Base-by-base conservation (phyloP, 306 rosid species). In the Dryas octopetala region DNA sequence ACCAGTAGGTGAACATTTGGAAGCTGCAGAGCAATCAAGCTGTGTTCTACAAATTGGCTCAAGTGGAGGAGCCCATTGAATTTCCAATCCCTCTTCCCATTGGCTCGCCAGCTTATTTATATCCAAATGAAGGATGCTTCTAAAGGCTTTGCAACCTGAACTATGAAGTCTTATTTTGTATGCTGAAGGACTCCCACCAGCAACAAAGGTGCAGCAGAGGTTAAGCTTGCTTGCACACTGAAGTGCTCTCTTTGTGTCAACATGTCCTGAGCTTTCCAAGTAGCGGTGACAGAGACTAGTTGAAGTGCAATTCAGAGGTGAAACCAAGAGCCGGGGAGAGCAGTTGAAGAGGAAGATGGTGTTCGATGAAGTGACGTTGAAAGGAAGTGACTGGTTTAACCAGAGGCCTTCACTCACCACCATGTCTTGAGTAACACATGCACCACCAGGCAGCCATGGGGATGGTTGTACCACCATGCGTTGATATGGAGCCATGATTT, bases 381-480 rank as follows among this genome's bases (percentile, higher is more conserved):
- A 94, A 72, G 98, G 98, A 64, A 90, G 96, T 12, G 97, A 91
- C 71, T 90, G 97, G 69, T 95, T 95, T 64, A 91, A 81, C 97
- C 93, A 82, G 49, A 95, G 81, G 53, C 97, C 98, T 57, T 87
- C 93, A 69, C 98, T 85, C 19, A 81, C 83, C 62, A 66, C 81
- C 96, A 88, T 81, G 85, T 95, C 98, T 81, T 79, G 93, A 5
- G 97, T 90, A 19, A 91, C 89, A 73, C 97, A 95, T 28, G 80
- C 68, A 46, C 68, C 76, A 28, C 74, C 77, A 6, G 83, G 87
- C 60, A 91, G 75, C 99, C 97, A 95, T 4, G 97, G 93, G 16
- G 93, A 78, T 63, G 97, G 87, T 68, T 87, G 86, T 4, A 92
- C 72, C 85, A 95, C 93, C 83, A 95, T 64, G 32, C 85, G 89